Conservation (phyloP, 2,329 filamentous ascomycete genomes). For the Alternaria burnsii region DNA sequence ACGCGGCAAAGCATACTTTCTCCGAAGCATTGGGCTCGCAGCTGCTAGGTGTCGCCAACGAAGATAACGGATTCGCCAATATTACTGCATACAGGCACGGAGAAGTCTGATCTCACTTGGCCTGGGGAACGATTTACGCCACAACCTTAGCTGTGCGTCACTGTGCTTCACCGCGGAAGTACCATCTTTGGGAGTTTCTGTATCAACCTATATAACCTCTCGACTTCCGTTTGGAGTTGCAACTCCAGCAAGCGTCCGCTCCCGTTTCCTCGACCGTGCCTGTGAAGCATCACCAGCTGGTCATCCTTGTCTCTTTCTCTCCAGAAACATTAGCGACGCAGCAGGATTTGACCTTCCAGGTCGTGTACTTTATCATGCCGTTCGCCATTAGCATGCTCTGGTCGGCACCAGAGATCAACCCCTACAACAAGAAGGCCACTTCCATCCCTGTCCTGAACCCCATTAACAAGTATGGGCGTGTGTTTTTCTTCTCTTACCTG, state of each 20-base stretch:
- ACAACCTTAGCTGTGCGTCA: slow-evolving; percentile 38
- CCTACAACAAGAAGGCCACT: slow-evolving; percentile 82
- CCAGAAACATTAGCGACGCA: slow-evolving; percentile 7
- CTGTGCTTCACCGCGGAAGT: slow-evolving; percentile 48
- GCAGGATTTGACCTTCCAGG: neutral
- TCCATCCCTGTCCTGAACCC: slow-evolving; percentile 82
- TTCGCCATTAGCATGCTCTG: slow-evolving; percentile 48
- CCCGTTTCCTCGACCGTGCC: slow-evolving; percentile 13
- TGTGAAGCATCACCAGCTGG: slow-evolving; percentile 14
- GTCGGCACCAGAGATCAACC: slow-evolving; percentile 76
- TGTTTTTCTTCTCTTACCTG: slow-evolving; percentile 90
- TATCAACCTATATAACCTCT: slow-evolving; percentile 38
- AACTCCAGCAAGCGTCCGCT: slow-evolving; percentile 29
- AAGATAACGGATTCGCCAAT: slow-evolving; percentile 42
- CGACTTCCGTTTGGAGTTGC: slow-evolving; percentile 21
- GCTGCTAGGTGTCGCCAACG: slow-evolving; percentile 19
- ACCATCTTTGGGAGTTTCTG: slow-evolving; percentile 24
- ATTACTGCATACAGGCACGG: slow-evolving; percentile 25
- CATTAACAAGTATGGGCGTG: slow-evolving; percentile 80
- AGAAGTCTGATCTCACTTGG: slow-evolving; percentile 37
- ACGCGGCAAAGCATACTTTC: slow-evolving; percentile 25
- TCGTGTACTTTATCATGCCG: slow-evolving; percentile 38
- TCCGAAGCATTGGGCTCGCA: slow-evolving; percentile 21
- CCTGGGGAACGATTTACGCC: slow-evolving; percentile 29
- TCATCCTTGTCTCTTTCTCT: slow-evolving; percentile 16